Base-by-base conservation (phyloP, 2,329 filamentous ascomycete genomes). In the Talaromyces pinophilus region DNA sequence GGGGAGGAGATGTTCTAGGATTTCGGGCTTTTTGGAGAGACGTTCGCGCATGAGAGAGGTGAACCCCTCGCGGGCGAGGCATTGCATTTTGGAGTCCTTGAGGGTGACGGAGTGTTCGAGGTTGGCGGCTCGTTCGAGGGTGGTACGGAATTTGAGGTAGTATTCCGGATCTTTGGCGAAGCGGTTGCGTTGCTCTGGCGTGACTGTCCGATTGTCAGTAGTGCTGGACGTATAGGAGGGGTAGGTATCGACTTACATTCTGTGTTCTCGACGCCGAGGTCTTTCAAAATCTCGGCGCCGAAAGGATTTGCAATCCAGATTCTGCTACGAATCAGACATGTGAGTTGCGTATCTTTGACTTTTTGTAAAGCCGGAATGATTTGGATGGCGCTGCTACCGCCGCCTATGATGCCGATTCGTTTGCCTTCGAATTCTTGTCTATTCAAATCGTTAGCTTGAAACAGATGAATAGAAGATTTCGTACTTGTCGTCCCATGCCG, bases 351-450 rank as follows among this genome's bases (percentile, higher is more conserved):
- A 17, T 76, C 76, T 25, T 88, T 38, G n/a, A 59, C 75, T 6
- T 76, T 75, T 55, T 76, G 67, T 66, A 78, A 73, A 1, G 71
- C 73, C 28, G 79, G 79, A 13, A 81, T 74, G 35, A 80, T 76
- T 67, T 81, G 80, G 25, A 81, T 78, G 6, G 77, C 79, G 67
- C 77, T 79, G 2, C 78, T 77, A 3, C 79, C 78, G 62, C 77
- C 77, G 3, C 78, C 78, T 54, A 79, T 75, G 5, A 80, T 72
- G 0, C 77, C 77, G 33, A 78, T 73, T 33, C 68, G 69, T 65
- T 81, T 77, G 22, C 71, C 73, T 72, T 77, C 33, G 38, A 2
- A 10, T 22, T 28, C 11, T 15, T 5, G 52, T 22, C 54, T 63
- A 10, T 30, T 33, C 7, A 55, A 4, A 1, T 28, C 3, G 13